Evolutionary conservation across 805 yeast species (phyloP).

Genomic region (Teunomyces gatunensis): DNA sequence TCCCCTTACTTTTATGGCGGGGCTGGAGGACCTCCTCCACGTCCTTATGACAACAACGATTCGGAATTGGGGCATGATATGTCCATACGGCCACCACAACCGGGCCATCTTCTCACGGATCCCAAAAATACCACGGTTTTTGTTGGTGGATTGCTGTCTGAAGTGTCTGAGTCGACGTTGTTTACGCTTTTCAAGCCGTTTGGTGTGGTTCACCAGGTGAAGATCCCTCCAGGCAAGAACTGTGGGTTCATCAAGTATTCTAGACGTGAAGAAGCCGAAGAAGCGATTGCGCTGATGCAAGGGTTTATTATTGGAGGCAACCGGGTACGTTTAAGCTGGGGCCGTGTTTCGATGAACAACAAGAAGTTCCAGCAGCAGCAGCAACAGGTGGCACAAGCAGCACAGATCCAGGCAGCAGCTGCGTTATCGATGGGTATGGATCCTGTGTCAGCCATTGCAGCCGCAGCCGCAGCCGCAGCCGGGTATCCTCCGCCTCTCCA

Average conservation of each 20-base stretch:
- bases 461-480: constrained; percentile 23
- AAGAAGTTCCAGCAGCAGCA: constrained; percentile 33
- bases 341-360: constrained; percentile 47
- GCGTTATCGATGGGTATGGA: constrained; percentile 40
- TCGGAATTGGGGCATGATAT: background rate
- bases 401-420: constrained; percentile 37
- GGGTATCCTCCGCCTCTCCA: constrained; percentile 12
- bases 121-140: constrained; percentile 74
- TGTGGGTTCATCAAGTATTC: constrained; percentile 88
- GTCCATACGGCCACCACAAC: constrained; percentile 2
- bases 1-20: constrained; percentile 8
- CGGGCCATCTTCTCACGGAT: constrained; percentile 41
- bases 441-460: constrained; percentile 28
- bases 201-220: constrained; percentile 67
- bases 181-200: constrained; percentile 65
- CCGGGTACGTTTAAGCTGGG: constrained; percentile 85
- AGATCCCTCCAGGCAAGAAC: constrained; percentile 76
- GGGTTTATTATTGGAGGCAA: constrained; percentile 86
- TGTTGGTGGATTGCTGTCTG: constrained; percentile 71
- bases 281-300: constrained; percentile 83
- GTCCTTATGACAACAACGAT: background rate
- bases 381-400: constrained; percentile 29
- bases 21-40: background rate
- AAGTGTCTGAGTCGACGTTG: constrained; percentile 60
- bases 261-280: constrained; percentile 77